Percentiles rank a stretch among this genome's conserved stretches.
Conservation (phyloP, 192 early-diverging fungal genomes). For the Phycomyces blakesleeanus region DNA sequence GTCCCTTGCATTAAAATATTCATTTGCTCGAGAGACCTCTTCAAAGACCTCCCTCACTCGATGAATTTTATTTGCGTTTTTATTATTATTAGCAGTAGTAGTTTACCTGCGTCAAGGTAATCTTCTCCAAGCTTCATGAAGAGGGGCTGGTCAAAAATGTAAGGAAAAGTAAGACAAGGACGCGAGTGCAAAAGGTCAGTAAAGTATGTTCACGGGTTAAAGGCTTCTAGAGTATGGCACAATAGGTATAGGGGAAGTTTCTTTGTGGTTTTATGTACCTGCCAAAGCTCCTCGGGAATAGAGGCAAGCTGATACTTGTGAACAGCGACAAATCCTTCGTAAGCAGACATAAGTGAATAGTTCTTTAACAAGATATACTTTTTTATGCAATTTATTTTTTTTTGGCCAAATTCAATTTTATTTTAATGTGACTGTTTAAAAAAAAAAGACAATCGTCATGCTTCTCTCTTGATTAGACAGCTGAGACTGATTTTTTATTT, state of each 20-base stretch:
- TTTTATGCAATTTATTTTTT: no score
- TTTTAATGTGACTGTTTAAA: no score
- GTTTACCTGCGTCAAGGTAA: conserved; percentile 46
- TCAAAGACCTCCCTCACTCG: no score
- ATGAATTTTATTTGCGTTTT: not conserved
- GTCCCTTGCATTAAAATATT: not conserved
- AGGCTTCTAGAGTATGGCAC: no score
- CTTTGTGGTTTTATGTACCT: conserved; percentile 29
- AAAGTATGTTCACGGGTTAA: not conserved
- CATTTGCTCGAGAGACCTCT: not conserved
- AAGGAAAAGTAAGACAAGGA: no score
- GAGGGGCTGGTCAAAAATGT: conserved; percentile 32
- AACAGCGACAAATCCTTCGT: conserved; percentile 34
- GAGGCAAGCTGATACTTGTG: conserved; percentile 48
- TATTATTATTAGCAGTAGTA: not conserved
- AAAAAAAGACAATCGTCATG: no score
- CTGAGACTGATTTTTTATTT: no score
- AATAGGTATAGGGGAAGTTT: no score
- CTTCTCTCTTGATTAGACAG: no score
- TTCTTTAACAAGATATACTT: not conserved
- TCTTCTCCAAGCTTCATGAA: conserved; percentile 49
- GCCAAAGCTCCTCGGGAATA: conserved; percentile 49
- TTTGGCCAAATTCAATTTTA: no score
- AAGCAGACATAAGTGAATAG: conserved; percentile 17
- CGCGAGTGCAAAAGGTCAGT: no score